Conservation (phyloP, 192 early-diverging fungal species). For the Anaeromyces robustus region DNA sequence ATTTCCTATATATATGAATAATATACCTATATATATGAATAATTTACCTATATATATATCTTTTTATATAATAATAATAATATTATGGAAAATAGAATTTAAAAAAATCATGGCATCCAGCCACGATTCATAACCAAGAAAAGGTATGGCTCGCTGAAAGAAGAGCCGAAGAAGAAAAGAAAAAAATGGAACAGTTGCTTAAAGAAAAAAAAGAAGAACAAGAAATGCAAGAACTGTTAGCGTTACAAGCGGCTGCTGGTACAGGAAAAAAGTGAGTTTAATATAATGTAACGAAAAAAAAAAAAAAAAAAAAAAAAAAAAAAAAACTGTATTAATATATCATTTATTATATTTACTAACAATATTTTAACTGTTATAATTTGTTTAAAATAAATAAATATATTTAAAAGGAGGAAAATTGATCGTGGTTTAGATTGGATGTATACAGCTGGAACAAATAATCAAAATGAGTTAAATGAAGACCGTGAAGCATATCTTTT, state of each 20-base stretch:
- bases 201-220: slow-evolving; percentile 89
- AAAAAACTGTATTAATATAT: slow-evolving; percentile 7
- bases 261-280: slow-evolving; percentile 1
- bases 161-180: slow-evolving; percentile 68
- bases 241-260: slow-evolving; percentile 44
- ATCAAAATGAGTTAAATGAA: slow-evolving; percentile 21
- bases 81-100: too few species aligned
- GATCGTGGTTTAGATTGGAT: slow-evolving; percentile 90
- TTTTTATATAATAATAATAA: too few species aligned
- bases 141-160: slow-evolving; percentile 73
- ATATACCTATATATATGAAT: too few species aligned
- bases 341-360: not conserved
- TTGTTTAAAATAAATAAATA: not conserved
- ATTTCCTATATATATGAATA: too few species aligned
- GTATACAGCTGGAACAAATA: slow-evolving; percentile 64
- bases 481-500: slow-evolving; percentile 82
- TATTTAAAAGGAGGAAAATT: slow-evolving; percentile 20
- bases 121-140: slow-evolving; percentile 81
- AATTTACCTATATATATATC: too few species aligned
- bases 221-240: slow-evolving; percentile 66
- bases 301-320: slow-evolving; percentile 18
- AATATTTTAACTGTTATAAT: too few species aligned
- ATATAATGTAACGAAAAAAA: slow-evolving; percentile 7
- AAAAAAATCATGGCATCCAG: slow-evolving; percentile 98
- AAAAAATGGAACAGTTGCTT: slow-evolving; percentile 69